These are phyloP conservation scores for Yamagishiella unicocca DNA, from an alignment of 139 green algal genomes.

Conservation along the genomic window DNA sequence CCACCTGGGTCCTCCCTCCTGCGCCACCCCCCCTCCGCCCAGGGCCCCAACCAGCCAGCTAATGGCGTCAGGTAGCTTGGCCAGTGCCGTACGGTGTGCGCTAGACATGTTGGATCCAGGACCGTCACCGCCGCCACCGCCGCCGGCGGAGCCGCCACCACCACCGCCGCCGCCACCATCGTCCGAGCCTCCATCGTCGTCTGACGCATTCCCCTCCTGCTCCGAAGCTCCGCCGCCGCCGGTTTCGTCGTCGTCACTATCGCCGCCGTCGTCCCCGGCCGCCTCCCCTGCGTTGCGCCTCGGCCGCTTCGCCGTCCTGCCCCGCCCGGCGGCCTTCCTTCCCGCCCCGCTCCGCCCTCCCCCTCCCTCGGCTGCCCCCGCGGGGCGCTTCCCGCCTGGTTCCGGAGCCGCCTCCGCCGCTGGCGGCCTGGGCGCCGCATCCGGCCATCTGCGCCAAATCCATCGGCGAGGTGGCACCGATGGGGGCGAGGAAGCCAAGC, in stretches of 20 bases:
- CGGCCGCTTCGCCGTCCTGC: neutral
- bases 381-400: neutral
- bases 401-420: neutral
- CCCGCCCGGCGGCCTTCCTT: neutral
- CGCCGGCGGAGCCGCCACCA: neutral
- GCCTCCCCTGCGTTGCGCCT: neutral
- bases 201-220: neutral
- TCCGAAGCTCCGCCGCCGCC: neutral
- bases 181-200: neutral
- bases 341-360: neutral
- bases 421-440: neutral
- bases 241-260: constrained; percentile 2
- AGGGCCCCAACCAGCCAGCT: constrained; percentile 82
- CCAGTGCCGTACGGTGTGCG: constrained; percentile 75
- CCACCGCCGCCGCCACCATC: neutral
- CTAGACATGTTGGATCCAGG: constrained; percentile 47
- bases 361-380: neutral
- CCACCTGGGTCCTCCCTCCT: neutral
- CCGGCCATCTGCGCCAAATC: neutral
- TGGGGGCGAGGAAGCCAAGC: no score
- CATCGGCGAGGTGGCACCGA: neutral
- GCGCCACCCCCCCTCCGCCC: constrained; percentile 24
- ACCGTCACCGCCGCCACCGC: neutral
- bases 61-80: constrained; percentile 82
- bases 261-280: neutral